Evolutionary conservation across 192 early-diverging fungal species (phyloP), one percentile per base, ranked within the genome.

Genomic region (Phlyctochytrium arcticum): DNA sequence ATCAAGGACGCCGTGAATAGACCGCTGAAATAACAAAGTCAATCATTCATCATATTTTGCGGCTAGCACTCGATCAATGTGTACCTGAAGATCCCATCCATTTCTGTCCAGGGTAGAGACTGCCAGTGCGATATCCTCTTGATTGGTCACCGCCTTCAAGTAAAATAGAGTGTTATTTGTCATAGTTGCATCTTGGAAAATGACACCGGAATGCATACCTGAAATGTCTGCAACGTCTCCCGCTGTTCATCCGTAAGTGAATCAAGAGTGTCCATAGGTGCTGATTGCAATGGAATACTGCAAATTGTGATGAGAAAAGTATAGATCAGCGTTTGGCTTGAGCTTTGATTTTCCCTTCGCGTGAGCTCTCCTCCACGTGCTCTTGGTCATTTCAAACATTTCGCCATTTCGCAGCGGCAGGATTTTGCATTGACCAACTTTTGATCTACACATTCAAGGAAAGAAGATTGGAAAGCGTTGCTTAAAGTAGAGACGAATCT

Each of bases 81-180:
- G 21, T 30, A 74, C 72, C 66, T 77, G 67, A 6, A 80, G 39
- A 62, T 75, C 32, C 73, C 72, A 80, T 29, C 57, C 42, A 48
- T 73, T 58, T 6, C 37, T 36, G 24, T 64, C 56, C 32, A 80
- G 68, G 29, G 70, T 36, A 23, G 60, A 59, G 30, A 76, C 36
- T n/a, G 71, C 65, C 17, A 39, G 37, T 35, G 69, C 69, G 17
- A 74, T 15, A 55, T 75, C 71, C n/a, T 74, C 69, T 2, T 63
- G 62, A 23, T 67, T 65, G 36, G 73, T 75, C 10, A 80, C 49
- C 19, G 62, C 37, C 79, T 77, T 55, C 6, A 29, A 21, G 23
- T 17, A 6, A 26, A 31, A 63, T 29, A 0, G 21, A 17, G 36
- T 8, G 4, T 19, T 54, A 39, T 1, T n/a, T 21, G 36, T 58